Percentiles rank a stretch among this genome's conserved stretches.
phyloP scores from a whole-genome alignment of 352 stramenopile species.

The Phytophthora fragariaefolia region DNA sequence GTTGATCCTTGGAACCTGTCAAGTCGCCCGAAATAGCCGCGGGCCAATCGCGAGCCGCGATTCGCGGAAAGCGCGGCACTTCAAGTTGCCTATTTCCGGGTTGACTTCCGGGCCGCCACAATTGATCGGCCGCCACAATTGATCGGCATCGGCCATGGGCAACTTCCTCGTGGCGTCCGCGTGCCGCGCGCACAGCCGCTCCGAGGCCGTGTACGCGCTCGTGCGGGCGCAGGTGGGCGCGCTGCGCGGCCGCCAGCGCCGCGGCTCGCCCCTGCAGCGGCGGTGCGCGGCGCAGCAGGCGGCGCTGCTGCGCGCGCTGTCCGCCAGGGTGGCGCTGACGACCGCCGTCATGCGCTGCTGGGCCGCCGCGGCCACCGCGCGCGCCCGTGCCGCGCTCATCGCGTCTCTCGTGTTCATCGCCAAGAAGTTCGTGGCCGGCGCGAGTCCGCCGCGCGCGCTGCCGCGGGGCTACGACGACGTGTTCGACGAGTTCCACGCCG shows the following conservation, averaged over 20 bases:
- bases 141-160: no score
- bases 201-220: conserved; percentile 37
- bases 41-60: conserved; percentile 21
- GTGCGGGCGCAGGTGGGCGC: conserved; percentile 29
- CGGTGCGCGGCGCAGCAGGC: conserved; percentile 38
- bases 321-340: conserved; percentile 31
- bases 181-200: conserved; percentile 37
- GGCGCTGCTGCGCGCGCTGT: conserved; percentile 32
- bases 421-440: conserved; percentile 35
- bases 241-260: conserved; percentile 19
- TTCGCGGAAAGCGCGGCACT: conserved; percentile 28
- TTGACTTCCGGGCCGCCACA: conserved; percentile 16
- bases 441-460: conserved; percentile 17
- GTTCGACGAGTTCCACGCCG: conserved; percentile 42
- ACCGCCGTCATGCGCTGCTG: conserved; percentile 33
- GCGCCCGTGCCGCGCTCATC: conserved; percentile 35
- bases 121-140: no score
- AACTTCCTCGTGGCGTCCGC: conserved; percentile 41
- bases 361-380: conserved; percentile 23
- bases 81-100: conserved; percentile 36
- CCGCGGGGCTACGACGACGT: conserved; percentile 33
- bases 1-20: no score
- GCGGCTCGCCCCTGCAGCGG: conserved; percentile 29
- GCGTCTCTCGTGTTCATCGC: conserved; percentile 38
- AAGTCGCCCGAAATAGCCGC: not conserved